Conservation (phyloP, 345 rosid genomes). For the Eucalyptus urophylla region DNA sequence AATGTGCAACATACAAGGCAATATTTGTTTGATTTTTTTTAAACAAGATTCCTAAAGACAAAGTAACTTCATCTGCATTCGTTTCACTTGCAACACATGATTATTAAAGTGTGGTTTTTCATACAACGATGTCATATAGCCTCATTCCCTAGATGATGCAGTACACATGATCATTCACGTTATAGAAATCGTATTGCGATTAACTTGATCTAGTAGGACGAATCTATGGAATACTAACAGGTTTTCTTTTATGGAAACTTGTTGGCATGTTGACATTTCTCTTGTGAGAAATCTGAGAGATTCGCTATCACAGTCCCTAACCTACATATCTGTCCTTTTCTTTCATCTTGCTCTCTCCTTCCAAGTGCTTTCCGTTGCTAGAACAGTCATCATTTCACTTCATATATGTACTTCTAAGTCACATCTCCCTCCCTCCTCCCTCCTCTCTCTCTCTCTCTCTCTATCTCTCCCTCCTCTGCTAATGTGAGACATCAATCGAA, state of each 20-base stretch:
- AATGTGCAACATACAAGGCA: background rate
- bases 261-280: background rate
- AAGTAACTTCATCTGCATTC: background rate
- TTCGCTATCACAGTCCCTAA: background rate
- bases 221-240: background rate
- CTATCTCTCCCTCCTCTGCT: background rate
- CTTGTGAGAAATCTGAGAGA: background rate
- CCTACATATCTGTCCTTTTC: background rate
- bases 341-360: background rate
- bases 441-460: background rate
- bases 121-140: background rate
- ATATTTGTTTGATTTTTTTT: background rate
- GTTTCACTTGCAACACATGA: background rate
- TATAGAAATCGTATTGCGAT: background rate
- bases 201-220: background rate
- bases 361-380: background rate
- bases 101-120: background rate
- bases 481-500: background rate
- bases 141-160: background rate
- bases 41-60: background rate
- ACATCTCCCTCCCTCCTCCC: background rate
- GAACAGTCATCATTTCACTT: background rate
- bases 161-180: background rate
- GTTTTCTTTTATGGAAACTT: background rate
- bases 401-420: background rate